Evolutionary conservation across 148 eudicot species (phyloP).

Genomic region (Persicaria tinctoria): DNA sequence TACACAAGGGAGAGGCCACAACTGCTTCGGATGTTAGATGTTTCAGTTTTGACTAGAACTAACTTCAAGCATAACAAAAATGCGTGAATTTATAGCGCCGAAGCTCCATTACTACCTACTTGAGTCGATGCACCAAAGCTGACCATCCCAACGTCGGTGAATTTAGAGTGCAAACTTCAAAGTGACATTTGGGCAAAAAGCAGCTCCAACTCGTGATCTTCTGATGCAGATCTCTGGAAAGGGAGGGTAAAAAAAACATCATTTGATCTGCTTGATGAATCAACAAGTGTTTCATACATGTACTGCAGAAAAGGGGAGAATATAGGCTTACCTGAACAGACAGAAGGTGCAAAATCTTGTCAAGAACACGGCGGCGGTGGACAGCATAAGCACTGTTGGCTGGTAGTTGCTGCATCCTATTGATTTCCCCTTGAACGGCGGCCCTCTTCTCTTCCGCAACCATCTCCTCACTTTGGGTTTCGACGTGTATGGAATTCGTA

Average conservation of each 20-base stretch:
- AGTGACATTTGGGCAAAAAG: slow-evolving; percentile 9
- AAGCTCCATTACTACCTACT: not conserved
- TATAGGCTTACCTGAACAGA: slow-evolving; percentile 49
- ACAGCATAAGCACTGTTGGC: slow-evolving; percentile 60
- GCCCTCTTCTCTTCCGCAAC: slow-evolving; percentile 46
- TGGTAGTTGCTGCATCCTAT: slow-evolving; percentile 61
- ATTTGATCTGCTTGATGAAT: not conserved
- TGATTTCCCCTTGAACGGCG: slow-evolving; percentile 54
- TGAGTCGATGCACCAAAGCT: not conserved
- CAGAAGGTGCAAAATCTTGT: slow-evolving; percentile 68
- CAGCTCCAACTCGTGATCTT: slow-evolving; percentile 13
- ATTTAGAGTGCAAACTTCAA: not conserved
- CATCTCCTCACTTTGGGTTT: slow-evolving; percentile 30
- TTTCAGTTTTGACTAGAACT: not conserved
- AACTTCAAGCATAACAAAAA: not conserved
- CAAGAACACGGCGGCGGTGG: slow-evolving; percentile 72
- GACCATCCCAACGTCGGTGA: not conserved
- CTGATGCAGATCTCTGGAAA: slow-evolving; percentile 9
- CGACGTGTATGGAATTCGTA: slow-evolving; percentile 18
- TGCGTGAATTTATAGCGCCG: not conserved
- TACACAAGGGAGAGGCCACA: not conserved
- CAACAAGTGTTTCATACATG: not conserved
- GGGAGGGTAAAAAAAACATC: not conserved
- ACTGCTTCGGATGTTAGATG: not conserved
- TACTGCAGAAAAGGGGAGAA: not conserved